Base-by-base conservation (phyloP, 2,329 filamentous ascomycete species). In the Pseudonectria foliicola region DNA sequence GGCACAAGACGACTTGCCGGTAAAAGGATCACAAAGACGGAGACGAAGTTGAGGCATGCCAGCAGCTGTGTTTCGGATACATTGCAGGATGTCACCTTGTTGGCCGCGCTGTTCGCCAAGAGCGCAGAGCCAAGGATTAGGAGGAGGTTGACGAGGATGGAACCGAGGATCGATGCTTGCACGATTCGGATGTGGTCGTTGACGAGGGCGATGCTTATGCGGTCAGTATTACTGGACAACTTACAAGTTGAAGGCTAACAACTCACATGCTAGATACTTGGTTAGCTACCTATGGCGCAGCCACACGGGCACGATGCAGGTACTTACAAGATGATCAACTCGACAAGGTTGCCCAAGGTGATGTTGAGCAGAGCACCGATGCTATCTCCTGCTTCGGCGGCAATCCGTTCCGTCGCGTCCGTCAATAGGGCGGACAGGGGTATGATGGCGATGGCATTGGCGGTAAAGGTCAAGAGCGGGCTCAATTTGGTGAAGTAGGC, bases 81-180 rank as follows among this genome's bases (percentile, higher is more conserved):
- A 35, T 55, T 55, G 36, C 53, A 52, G 10, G 62, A 60, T 50
- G 83, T 79, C 56, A 86, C 81, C 47, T 75, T 71, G 52, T 75
- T 82, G 32, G 77, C 73, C 25, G 85, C 66, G 33, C 80, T 82
- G 43, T 81, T 82, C 6, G 82, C 63, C 2, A 86, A 59, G 45
- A 88, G 83, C 25, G 80, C 79, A 73, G 85, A 85, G 42, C 84
- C 83, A 31, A 88, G 66, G 45, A 87, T 86, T 27, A 86, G 67
- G 4, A 88, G 64, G 30, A 88, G 57, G 49, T 88, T 88, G 36
- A 84, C 80, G n/a, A 88, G 64, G 37, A 88, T 84, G 2, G 82
- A 87, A 13, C 83, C 84, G 12, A 88, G 66, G 27, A 88, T 66
- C 0, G 83, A 85, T 6, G 83, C 82, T 55, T 87, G 82, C 13